Evolutionary conservation across 1,284 basidiomycete genomes (phyloP).

Genomic region (Chalciporus sp.): DNA sequence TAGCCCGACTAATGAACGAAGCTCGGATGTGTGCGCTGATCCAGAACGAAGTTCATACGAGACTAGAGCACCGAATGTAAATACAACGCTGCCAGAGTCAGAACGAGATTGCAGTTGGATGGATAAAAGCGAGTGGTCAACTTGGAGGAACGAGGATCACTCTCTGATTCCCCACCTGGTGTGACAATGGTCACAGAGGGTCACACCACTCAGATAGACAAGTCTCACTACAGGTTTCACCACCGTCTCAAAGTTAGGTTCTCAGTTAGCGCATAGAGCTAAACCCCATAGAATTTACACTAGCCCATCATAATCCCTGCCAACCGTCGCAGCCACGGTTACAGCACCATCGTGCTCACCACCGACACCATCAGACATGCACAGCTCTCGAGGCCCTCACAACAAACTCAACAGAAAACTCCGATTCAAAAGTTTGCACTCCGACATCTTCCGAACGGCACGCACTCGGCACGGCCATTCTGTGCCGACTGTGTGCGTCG

Average conservation of each 20-base stretch:
- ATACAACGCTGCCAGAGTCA: neutral
- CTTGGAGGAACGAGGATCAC: constrained; percentile 24
- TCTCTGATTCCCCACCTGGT: constrained; percentile 3
- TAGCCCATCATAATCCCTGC: neutral
- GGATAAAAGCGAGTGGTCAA: constrained; percentile 2
- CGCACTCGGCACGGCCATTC: constrained; percentile 20
- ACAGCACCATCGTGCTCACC: neutral
- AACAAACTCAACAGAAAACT: neutral
- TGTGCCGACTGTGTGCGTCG: neutral
- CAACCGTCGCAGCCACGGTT: neutral
- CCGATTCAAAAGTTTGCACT: neutral
- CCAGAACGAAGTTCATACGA: constrained; percentile 19
- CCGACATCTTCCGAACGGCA: neutral
- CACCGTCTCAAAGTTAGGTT: too few relatives aligned
- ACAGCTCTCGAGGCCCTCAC: neutral
- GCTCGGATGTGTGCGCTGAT: constrained; percentile 11
- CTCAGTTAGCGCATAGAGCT: neutral
- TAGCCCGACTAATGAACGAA: constrained; percentile 9
- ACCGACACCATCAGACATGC: neutral
- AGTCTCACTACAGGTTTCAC: too few relatives aligned
- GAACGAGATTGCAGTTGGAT: neutral
- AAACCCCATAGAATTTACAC: neutral
- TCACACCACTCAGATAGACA: neutral
- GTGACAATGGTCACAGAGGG: constrained; percentile 23
- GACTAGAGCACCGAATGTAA: neutral